Base-by-base conservation (phyloP, 495 filamentous ascomycete species). In the Neurospora intermedia region DNA sequence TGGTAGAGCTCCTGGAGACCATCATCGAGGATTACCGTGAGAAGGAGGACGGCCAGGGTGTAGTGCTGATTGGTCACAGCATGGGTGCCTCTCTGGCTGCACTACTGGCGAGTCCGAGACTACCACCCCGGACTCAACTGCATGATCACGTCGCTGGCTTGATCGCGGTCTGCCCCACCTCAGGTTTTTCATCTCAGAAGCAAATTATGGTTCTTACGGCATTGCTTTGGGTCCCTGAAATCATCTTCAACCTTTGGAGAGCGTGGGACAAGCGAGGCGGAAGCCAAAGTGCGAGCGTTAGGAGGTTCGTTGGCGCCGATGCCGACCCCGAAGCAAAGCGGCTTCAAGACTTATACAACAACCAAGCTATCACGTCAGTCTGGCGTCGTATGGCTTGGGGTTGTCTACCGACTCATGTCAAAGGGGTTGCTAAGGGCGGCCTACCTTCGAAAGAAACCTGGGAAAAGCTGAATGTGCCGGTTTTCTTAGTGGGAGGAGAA, bases 371-470 rank as follows among this genome's bases (percentile, higher is more conserved):
- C 75, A 93, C 93, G 0, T 85, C 91, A 0, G 93, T 96, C 0
- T 97, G 92, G 88, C 88, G 91, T 73, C 87, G 94, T 45, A 95
- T 97, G 91, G 91, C 89, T 5, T 91, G 86, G 82, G 94, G 93
- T 3, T 81, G 84, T 62, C 80, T 93, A 23, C 89, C 91, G 16
- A 83, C 80, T 16, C 89, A 89, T 74, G 73, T 83, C 13, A 77
- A 84, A 23, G 86, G 83, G 27, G 76, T 82, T 16, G 78, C 87
- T 5, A 77, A 83, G n/a, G 89, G 89, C 8, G 92, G 92, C 3
- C 78, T 96, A 13, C 91, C 93, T 48, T 89, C 90, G 0, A 79
- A 86, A 70, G 86, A 91, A 3, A 84, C 90, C 35, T 98, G 95
- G 95, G 84, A 87, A 20, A 89, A 87, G 13, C 82, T 98, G 38